Percentiles rank a stretch among this genome's conserved stretches.
phyloP scores from a whole-genome alignment of 345 rosid species.

The Reutealis trisperma region DNA sequence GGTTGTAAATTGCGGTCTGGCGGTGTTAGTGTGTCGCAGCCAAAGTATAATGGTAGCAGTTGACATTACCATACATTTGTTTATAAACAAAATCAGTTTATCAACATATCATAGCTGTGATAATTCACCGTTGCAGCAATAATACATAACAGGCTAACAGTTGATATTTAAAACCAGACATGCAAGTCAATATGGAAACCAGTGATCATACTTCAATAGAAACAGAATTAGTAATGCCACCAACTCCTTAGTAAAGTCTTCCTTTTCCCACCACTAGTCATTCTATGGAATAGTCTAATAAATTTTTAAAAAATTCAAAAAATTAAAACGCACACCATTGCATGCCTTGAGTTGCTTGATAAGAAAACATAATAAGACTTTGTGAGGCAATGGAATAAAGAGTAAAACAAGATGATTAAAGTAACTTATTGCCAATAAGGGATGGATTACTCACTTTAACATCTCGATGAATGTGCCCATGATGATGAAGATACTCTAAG shows the following conservation, averaged over 20 bases:
- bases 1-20: no score
- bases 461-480: slow-evolving; percentile 97
- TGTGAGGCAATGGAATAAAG: background rate
- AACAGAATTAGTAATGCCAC: background rate
- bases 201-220: background rate
- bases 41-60: no score
- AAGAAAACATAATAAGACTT: background rate
- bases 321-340: no score
- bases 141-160: no score
- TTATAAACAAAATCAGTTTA: no score
- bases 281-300: background rate
- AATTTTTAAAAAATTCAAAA: background rate
- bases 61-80: no score
- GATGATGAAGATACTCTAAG: slow-evolving; percentile 95
- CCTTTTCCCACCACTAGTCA: background rate
- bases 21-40: no score
- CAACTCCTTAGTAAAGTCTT: background rate
- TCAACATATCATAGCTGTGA: no score
- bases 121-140: no score
- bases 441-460: slow-evolving; percentile 64
- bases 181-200: background rate
- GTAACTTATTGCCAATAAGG: background rate
- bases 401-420: background rate
- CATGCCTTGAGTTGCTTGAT: background rate
- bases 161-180: no score